Conservation (phyloP, 1,139 yeast genomes). For the Tardiomyces depauwii region DNA sequence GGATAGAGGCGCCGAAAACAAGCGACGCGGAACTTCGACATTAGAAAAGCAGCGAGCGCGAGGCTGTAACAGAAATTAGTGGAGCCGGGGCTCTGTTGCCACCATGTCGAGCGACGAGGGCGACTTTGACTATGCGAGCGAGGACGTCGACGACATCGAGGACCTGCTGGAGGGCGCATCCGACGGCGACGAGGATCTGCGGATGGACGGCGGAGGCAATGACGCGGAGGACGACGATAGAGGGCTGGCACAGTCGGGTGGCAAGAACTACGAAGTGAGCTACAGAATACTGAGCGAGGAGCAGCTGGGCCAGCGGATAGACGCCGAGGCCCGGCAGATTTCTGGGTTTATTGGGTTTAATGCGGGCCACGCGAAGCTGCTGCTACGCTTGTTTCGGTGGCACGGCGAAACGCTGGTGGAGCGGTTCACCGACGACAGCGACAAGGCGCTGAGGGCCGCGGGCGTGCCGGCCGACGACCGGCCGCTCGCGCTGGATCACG, state of each 20-base stretch:
- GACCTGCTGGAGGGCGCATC: neutral
- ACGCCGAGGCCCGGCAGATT: neutral
- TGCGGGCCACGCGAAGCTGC: constrained; percentile 4
- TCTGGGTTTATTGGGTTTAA: neutral
- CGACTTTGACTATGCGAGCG: neutral
- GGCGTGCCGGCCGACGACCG: constrained; percentile 32
- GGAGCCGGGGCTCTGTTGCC: too few relatives aligned
- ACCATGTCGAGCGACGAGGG: neutral
- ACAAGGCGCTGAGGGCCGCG: constrained; percentile 32
- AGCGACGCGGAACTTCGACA: too few relatives aligned
- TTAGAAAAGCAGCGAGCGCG: too few relatives aligned
- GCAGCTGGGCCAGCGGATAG: neutral
- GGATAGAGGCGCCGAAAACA: too few relatives aligned
- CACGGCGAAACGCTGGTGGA: constrained; percentile 63
- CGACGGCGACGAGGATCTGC: neutral
- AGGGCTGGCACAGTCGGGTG: neutral
- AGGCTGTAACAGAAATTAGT: too few relatives aligned
- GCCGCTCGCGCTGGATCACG: neutral
- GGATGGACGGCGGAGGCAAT: too few relatives aligned
- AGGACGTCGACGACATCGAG: neutral
- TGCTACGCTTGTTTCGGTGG: constrained; percentile 61
- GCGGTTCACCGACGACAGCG: constrained; percentile 46
- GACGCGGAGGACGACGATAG: neutral
- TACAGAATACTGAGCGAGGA: neutral
- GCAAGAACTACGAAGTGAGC: neutral